Conservation (phyloP, 1,139 yeast genomes). For the Meyerozyma athensensis region DNA sequence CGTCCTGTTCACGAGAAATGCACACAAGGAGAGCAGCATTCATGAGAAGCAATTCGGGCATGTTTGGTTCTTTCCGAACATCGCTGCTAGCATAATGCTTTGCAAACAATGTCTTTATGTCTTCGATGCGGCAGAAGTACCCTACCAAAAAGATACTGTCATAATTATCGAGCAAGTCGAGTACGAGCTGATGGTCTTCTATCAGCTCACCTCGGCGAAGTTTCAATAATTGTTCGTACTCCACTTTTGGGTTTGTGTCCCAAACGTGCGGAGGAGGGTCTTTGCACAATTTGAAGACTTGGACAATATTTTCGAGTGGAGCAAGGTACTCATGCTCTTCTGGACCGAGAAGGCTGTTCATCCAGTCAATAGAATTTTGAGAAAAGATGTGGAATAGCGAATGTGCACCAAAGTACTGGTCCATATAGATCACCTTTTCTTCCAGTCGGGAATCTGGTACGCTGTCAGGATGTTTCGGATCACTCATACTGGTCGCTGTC, state of each 20-base stretch:
- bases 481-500: neutral
- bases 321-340: conserved; percentile 17
- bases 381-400: conserved; percentile 36
- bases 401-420: conserved; percentile 32
- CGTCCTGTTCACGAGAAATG: conserved; percentile 5
- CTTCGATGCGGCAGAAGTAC: conserved; percentile 5
- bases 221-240: conserved; percentile 5
- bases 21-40: conserved; percentile 10
- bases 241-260: neutral
- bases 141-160: conserved; percentile 7
- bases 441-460: neutral
- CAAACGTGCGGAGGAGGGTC: conserved; percentile 1
- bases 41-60: conserved; percentile 14
- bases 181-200: conserved; percentile 5
- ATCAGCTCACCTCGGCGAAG: conserved; percentile 8
- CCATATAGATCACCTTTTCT: neutral
- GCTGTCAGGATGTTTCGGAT: no score
- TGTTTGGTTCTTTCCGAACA: conserved; percentile 3
- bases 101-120: conserved; percentile 7
- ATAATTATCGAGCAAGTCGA: conserved; percentile 8
- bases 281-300: neutral
- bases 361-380: conserved; percentile 32
- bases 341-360: conserved; percentile 23
- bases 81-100: conserved; percentile 2
- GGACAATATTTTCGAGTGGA: conserved; percentile 14